Base-by-base conservation (phyloP, 352 stramenopile species). In the Phytophthora gonapodyides region DNA sequence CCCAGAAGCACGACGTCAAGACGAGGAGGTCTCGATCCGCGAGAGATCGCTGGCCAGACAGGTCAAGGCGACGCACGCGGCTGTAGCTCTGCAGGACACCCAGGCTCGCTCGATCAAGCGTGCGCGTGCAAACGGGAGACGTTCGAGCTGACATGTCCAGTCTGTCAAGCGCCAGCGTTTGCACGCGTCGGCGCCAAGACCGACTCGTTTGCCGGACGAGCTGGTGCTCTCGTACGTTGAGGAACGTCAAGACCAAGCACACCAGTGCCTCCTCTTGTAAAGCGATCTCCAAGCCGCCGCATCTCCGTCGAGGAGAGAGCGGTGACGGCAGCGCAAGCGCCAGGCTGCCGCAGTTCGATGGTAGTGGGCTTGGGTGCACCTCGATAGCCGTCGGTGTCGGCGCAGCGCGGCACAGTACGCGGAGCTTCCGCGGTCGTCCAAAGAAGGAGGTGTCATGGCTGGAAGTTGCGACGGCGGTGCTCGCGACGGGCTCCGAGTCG, bases 1-100 rank as follows among this genome's bases (percentile, higher is more conserved):
- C 64, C 86, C 86, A 95, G 50, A 91, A 95, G 71, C 76, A 82
- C 15, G 86, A 93, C 11, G 84, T 83, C 34, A 95, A 67, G 19
- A 95, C 81, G 34, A 95, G 76, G 54, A 95, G 49, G 51, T 95
- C 86, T 6, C 78, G 74, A 52, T 95, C 84, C 11, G 57, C 65
- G 24, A 93, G 65, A 3, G 73, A 75, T 5, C 86, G 82, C 59
- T 95, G 86, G 10, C 84, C 84, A 2, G 86, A 88, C 9, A 95
- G 67, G 51, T 93, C 73, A 21, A 95, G 66, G 15, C 64, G 59
- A 30, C 78, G 68, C 21, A 95, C 75, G 19, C 69, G 72, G 30
- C 61, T 75, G 64, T 95, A 95, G 57, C 67, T 93, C 57, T 89
- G 73, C 34, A 90, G 64, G 3, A 88, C 71, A 0, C 80, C 78